Percentiles rank a stretch among this genome's conserved stretches.
Evolutionary conservation across 768 basidiomycete species (phyloP).

Genomic region (Tylopilus balloui): DNA sequence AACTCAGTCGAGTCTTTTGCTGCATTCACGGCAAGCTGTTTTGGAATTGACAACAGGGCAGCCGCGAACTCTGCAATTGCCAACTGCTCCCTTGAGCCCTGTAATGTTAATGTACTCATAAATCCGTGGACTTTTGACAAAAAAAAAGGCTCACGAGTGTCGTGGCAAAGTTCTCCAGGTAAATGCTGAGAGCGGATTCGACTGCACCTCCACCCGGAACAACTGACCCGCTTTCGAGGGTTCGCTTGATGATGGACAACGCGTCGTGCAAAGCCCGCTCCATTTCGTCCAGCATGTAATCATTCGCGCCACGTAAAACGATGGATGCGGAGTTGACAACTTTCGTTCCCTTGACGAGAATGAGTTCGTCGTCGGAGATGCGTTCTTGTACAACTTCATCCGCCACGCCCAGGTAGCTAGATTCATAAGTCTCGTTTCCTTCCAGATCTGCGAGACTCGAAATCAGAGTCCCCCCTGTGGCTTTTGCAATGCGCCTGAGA

Average conservation of each 20-base stretch:
- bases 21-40: conserved; percentile 94
- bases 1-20: conserved; percentile 98
- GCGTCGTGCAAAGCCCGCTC: conserved; percentile 94
- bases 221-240: conserved; percentile 91
- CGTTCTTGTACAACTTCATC: conserved; percentile 97
- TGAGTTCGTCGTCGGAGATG: conserved; percentile 97
- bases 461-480: conserved; percentile 91
- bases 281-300: conserved; percentile 99
- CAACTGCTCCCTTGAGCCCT: conserved; percentile 98
- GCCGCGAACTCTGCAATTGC: conserved; percentile 98
- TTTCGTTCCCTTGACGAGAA: conserved; percentile 96
- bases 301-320: conserved; percentile 93
- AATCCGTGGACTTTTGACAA: neutral
- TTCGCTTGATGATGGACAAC: conserved; percentile 92
- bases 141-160: conserved; percentile 65
- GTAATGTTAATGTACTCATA: conserved; percentile 13
- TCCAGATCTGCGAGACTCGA: conserved; percentile 94
- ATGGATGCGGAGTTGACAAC: conserved; percentile 91
- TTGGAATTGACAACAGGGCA: conserved; percentile 91
- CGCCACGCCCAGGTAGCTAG: conserved; percentile 83
- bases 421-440: conserved; percentile 96
- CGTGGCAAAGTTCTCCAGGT: conserved; percentile 97
- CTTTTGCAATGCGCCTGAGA: conserved; percentile 92
- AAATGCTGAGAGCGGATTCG: conserved; percentile 94
- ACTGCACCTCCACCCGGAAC: conserved; percentile 98